A percentile compares a stretch with the other conserved stretches of the same genome.
Evolutionary conservation across 768 basidiomycete species (phyloP).

Genomic region (Termitomyces sp.): DNA sequence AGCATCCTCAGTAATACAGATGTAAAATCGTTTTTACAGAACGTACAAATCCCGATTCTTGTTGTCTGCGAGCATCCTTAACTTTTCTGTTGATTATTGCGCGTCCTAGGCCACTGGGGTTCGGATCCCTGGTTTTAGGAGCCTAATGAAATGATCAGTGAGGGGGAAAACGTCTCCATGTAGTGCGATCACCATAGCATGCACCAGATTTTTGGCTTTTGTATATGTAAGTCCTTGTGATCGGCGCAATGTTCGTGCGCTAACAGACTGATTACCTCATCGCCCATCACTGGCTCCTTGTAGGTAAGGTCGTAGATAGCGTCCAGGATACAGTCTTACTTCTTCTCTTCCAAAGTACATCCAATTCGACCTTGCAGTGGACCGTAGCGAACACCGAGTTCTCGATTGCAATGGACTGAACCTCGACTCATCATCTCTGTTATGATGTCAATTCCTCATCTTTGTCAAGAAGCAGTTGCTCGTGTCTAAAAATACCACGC

Average conservation of each 20-base stretch:
- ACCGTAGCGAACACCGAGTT: not conserved
- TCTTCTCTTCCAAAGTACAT: not conserved
- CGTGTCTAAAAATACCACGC: not conserved
- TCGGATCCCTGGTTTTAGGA: constrained; percentile 52
- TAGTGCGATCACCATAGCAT: not conserved
- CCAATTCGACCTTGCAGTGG: not conserved
- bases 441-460: not conserved
- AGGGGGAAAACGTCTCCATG: not conserved
- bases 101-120: constrained; percentile 82
- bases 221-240: not conserved
- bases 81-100: constrained; percentile 92
- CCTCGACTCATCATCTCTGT: not conserved
- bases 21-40: not conserved
- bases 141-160: constrained; percentile 28
- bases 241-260: not conserved
- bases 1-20: constrained; percentile 1
- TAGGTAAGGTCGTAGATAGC: too few relatives aligned
- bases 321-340: not conserved
- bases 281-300: too few relatives aligned
- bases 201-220: not conserved
- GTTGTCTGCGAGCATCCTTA: constrained; percentile 61
- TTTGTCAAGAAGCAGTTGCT: not conserved
- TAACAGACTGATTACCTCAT: not conserved
- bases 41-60: constrained; percentile 65
- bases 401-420: not conserved